These are phyloP conservation scores for Cardamine resedifolia DNA, from an alignment of 345 rosid genomes.

Conservation along the genomic window DNA sequence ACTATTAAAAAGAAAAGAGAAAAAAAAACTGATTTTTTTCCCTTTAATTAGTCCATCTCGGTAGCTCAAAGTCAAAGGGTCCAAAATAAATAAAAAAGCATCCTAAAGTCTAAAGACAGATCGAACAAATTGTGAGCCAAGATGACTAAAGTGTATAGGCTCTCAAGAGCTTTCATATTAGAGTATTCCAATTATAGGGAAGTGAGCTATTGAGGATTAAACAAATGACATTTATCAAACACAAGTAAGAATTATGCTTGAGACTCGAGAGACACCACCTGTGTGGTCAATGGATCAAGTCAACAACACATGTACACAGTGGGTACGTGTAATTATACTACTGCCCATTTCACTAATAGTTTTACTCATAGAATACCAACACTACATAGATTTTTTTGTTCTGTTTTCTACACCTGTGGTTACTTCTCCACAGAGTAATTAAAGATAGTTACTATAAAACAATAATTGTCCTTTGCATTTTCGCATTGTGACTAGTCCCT, in stretches of 20 bases:
- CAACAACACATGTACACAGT: too few relatives aligned
- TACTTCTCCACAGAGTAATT: too few relatives aligned
- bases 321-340: too few relatives aligned
- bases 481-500: too few relatives aligned
- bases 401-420: too few relatives aligned
- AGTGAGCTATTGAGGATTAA: neutral
- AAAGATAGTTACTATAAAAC: too few relatives aligned
- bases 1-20: too few relatives aligned
- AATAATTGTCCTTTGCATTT: too few relatives aligned
- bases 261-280: too few relatives aligned
- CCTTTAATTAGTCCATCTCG: neutral
- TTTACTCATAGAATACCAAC: too few relatives aligned
- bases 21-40: neutral
- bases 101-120: constrained; percentile 22
- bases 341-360: too few relatives aligned
- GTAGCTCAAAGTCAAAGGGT: constrained; percentile 32
- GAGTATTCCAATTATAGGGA: neutral
- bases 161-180: neutral
- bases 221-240: neutral
- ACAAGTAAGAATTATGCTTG: neutral
- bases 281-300: neutral
- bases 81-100: constrained; percentile 6
- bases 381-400: too few relatives aligned
- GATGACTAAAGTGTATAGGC: constrained; percentile 25
- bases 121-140: constrained; percentile 17